Evolutionary conservation across 495 filamentous ascomycete genomes (phyloP).

Genomic region (Pseudomonodictys pantanalensis): DNA sequence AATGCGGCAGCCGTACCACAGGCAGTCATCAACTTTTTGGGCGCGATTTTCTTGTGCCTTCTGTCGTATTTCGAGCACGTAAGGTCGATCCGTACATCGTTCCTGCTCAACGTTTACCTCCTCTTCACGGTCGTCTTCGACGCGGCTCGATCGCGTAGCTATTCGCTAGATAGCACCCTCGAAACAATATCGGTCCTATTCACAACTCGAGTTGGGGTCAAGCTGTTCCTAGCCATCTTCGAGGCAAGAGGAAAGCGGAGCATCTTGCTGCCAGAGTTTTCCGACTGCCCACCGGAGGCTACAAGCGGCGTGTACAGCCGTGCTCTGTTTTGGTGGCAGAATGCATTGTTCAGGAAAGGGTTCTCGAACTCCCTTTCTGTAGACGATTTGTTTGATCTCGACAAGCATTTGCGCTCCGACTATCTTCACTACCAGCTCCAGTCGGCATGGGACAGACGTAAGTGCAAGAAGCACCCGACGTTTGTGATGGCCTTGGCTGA

Average conservation of each 20-base stretch:
- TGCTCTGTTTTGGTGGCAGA: constrained; percentile 59
- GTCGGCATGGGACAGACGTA: constrained; percentile 23
- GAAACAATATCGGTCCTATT: constrained; percentile 45
- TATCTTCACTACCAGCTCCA: constrained; percentile 19
- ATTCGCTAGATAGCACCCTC: constrained; percentile 51
- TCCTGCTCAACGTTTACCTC: constrained; percentile 59
- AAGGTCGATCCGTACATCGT: constrained; percentile 55
- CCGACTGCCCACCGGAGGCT: constrained; percentile 56
- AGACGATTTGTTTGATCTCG: constrained; percentile 27
- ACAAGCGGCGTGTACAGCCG: constrained; percentile 53
- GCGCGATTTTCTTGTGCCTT: constrained; percentile 42
- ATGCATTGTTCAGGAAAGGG: constrained; percentile 47
- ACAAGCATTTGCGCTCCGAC: constrained; percentile 25
- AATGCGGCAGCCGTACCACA: constrained; percentile 50
- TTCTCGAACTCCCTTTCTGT: constrained; percentile 19
- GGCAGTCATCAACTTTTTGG: constrained; percentile 46
- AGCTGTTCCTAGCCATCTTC: constrained; percentile 50
- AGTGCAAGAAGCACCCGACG: background rate
- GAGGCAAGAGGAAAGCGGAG: constrained; percentile 56
- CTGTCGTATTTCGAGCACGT: constrained; percentile 60
- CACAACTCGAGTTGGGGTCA: constrained; percentile 48
- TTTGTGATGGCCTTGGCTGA: background rate
- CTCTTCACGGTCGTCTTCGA: constrained; percentile 60
- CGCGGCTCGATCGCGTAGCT: constrained; percentile 52
- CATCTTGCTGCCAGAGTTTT: constrained; percentile 47